Base-by-base conservation (phyloP, 106 monocot genomes). In the Dendrobium catenatum region DNA sequence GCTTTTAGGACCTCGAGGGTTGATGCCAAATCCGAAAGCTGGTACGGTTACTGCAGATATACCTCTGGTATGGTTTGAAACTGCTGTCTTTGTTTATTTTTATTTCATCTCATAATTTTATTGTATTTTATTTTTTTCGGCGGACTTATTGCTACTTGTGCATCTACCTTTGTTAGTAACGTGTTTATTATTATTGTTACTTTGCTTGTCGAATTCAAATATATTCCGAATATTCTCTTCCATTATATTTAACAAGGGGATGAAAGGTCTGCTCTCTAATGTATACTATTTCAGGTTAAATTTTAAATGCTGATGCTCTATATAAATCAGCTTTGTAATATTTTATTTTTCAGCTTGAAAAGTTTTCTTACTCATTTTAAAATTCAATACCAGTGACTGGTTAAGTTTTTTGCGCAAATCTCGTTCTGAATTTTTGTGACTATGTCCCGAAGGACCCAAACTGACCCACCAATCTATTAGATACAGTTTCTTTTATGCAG, bases 11-110 rank as follows among this genome's bases (percentile, higher is more conserved):
- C 98, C 98, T 42, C 91, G 98, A 42, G 98, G 98, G 77, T 88
- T 99, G 54, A 99, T 99, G 98, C 98, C 98, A 68, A 99, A 99
- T 81, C 95, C 98, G 54, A 98, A 99, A 83, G 95, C 98, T 51
- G 98, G 95, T 46, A 95, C 98, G 58, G 98, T 99, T 64, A 85
- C 93, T 41, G 70, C 87, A 80, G 91, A 99, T 81, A 93, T 99
- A 83, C 86, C 95, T 81, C 98, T 89, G 94, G 98, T 99, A 90
- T 74, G 74, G 19, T 74, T 44, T 74, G n/a, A 43, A 74, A n/a
- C 4, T 72, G 20, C 11, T 74, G 42, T 8, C 19, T 10, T 42
- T 13, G 18, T 44, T 74, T 11, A 74, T 20, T 74, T 3, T 42
- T 18, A 44, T 74, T 20, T 74, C 8, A 44, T 42, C 43, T 74